Conservation (phyloP, 2,329 filamentous ascomycete genomes). For the Periglandula ipomoeae region DNA sequence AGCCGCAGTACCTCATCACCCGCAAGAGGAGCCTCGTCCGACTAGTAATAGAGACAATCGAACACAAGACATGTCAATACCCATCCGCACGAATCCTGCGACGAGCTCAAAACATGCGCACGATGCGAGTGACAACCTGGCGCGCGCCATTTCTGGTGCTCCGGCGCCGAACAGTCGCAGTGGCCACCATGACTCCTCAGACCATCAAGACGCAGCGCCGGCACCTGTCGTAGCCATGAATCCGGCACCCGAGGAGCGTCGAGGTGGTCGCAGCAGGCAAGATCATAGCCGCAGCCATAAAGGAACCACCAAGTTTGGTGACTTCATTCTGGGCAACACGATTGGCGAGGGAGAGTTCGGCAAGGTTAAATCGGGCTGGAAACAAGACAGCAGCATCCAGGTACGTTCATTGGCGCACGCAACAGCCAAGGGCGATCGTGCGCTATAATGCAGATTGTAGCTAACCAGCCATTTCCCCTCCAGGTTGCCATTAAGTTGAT, state of each 20-base stretch:
- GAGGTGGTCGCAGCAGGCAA: conserved; percentile 46
- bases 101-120: conserved; percentile 50
- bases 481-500: conserved; percentile 97
- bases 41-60: conserved; percentile 32
- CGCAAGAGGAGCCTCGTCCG: conserved; percentile 31
- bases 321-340: conserved; percentile 92
- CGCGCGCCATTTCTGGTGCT: conserved; percentile 50
- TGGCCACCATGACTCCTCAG: conserved; percentile 17
- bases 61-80: conserved; percentile 28
- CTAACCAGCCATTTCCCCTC: conserved; percentile 10
- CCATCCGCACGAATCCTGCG: conserved; percentile 34
- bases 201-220: conserved; percentile 33
- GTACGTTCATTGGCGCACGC: too few relatives aligned
- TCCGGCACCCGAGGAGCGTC: conserved; percentile 36
- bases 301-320: conserved; percentile 72
- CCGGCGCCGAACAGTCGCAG: conserved; percentile 21
- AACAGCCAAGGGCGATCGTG: too few relatives aligned
- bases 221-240: conserved; percentile 36
- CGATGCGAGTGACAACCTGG: conserved; percentile 72
- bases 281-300: conserved; percentile 52
- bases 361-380: conserved; percentile 98
- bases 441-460: too few relatives aligned
- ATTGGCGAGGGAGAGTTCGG: conserved; percentile 97
- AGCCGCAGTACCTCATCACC: conserved; percentile 15
- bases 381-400: conserved; percentile 84